Percentiles rank a stretch among this genome's conserved stretches.
Evolutionary conservation across 1,139 yeast genomes (phyloP).

Genomic region (Kodamaea arcana): DNA sequence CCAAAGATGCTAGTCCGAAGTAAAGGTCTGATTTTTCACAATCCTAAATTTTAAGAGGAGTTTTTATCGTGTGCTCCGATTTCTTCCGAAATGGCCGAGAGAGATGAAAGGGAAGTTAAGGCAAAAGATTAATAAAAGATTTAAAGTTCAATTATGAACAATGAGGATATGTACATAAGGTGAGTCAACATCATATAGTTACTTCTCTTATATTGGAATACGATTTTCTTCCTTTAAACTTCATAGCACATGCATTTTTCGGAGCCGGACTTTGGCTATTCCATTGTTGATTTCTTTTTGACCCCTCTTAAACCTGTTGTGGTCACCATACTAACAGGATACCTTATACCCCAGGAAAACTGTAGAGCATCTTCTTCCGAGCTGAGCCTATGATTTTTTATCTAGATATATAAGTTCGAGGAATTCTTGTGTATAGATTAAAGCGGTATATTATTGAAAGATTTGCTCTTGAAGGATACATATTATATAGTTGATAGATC

Average conservation of each 20-base stretch:
- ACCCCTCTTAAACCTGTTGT: not conserved
- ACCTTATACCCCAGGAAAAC: slow-evolving; percentile 8
- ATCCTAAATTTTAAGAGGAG: not conserved
- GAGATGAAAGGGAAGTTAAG: no score
- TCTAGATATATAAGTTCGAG: slow-evolving; percentile 1
- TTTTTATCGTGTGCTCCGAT: slow-evolving; percentile 1
- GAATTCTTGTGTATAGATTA: not conserved
- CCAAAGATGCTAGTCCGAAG: not conserved
- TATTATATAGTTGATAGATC: no score
- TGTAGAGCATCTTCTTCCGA: not conserved
- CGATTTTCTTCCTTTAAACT: no score
- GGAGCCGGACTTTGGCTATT: slow-evolving; percentile 6
- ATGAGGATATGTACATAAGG: no score
- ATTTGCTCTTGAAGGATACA: no score
- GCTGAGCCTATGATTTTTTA: slow-evolving; percentile 4
- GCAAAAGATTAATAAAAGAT: no score
- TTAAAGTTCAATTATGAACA: no score
- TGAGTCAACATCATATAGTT: no score
- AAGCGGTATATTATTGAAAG: no score
- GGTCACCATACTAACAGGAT: slow-evolving; percentile 1
- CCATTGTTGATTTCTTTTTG: not conserved
- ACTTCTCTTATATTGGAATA: no score
- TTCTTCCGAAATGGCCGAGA: slow-evolving; percentile 1
- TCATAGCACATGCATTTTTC: not conserved
- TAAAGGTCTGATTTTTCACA: not conserved